phyloP scores from a whole-genome alignment of 495 filamentous ascomycete genomes.

The Aspergillus coremiiformis region DNA sequence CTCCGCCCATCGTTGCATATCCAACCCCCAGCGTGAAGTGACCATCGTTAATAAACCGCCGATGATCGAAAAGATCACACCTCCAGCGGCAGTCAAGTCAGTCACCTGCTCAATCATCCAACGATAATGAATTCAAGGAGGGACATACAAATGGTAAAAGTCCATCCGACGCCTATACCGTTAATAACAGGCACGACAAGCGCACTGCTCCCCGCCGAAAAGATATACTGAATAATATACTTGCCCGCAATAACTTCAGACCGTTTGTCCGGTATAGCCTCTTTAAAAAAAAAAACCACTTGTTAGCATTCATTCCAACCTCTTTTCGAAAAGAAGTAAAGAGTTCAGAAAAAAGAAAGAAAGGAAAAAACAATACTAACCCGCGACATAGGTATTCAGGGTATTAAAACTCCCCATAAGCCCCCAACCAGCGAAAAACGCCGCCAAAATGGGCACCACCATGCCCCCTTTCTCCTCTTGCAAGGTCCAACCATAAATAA shows the following conservation, averaged over 20 bases:
- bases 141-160: conserved; percentile 39
- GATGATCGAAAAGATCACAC: conserved; percentile 28
- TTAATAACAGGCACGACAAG: conserved; percentile 57
- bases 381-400: conserved; percentile 69
- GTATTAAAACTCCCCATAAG: conserved; percentile 65
- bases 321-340: no score
- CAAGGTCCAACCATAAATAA: conserved; percentile 65
- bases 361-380: conserved; percentile 42
- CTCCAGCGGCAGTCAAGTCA: conserved; percentile 12
- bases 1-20: conserved; percentile 40
- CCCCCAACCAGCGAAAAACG: conserved; percentile 61
- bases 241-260: conserved; percentile 67
- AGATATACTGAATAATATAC: conserved; percentile 64
- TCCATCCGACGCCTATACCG: conserved; percentile 59
- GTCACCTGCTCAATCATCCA: neutral
- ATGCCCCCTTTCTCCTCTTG: conserved; percentile 58
- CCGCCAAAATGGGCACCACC: conserved; percentile 57
- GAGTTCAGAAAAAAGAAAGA: neutral
- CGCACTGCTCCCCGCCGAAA: conserved; percentile 57
- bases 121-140: neutral
- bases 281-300: no score
- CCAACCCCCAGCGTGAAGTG: conserved; percentile 34
- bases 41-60: conserved; percentile 27
- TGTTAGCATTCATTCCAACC: no score
- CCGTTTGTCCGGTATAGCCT: conserved; percentile 39